Percentiles rank a stretch among this genome's conserved stretches.
These are phyloP conservation scores for Akanthomyces uredinophilus DNA, from an alignment of 2,329 filamentous ascomycete species.

Conservation along the genomic window DNA sequence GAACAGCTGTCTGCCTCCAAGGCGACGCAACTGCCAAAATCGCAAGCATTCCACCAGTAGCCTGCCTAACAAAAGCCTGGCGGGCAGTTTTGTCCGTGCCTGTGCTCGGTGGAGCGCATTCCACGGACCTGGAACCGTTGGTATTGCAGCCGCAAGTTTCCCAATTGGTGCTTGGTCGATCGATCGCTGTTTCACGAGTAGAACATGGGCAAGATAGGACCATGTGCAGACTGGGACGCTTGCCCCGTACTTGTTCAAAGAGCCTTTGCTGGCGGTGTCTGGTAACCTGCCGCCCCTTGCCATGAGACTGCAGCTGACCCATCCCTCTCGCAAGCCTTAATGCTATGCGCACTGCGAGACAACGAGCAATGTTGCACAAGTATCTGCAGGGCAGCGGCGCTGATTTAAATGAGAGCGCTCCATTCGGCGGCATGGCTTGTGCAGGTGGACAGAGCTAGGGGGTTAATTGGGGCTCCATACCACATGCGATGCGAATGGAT, in stretches of 20 bases:
- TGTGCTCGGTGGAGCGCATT: not conserved
- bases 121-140: not conserved
- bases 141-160: not conserved
- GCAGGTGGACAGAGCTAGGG: not conserved
- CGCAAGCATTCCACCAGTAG: not conserved
- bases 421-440: constrained; percentile 1
- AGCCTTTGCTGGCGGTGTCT: not conserved
- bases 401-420: constrained; percentile 7
- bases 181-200: not conserved
- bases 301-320: not conserved
- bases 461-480: not conserved
- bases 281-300: too few relatives aligned
- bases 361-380: not conserved
- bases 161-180: not conserved
- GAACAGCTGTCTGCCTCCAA: not conserved
- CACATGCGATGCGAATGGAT: not conserved
- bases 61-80: not conserved
- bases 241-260: not conserved
- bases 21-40: not conserved
- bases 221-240: not conserved
- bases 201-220: not conserved
- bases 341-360: not conserved
- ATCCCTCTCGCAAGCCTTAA: not conserved
- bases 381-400: not conserved
- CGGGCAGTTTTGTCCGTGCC: not conserved